Evolutionary conservation across 1,284 basidiomycete genomes (phyloP), one percentile per base, ranked within the genome.

Genomic region (Ganoderma sp.): DNA sequence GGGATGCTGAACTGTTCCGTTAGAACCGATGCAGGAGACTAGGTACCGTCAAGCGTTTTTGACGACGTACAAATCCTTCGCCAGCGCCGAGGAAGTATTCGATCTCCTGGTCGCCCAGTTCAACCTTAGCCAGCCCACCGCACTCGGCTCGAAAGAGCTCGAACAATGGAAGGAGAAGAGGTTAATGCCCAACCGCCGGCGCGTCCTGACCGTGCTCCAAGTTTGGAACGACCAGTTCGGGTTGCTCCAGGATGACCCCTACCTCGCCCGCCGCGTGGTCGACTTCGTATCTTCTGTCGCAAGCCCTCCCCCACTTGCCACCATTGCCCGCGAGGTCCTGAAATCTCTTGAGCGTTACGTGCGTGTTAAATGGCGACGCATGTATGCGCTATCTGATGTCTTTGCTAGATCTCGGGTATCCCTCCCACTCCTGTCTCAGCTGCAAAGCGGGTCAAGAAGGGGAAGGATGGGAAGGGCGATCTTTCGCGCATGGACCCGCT

Each of bases 11-110:
- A 17, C 7, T 32, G 14, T 28, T 15, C 12, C 15, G 37, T 32
- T 19, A 85, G 86, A 81, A 73, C 74, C 81, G 60, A 78, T 81
- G 2, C 83, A 84, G 69, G 84, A 86, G 65, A 81, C 79, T 1
- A 78, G 80, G 9, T 94, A 88, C 77, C 85, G 88, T 57, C 85
- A 87, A 32, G 84, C 87, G 8, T 95, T 95, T 79, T 81, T 96
- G 56, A 89, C 87, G 81, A 95, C 94, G 12, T 94, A 92, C 80
- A 86, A 88, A 42, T 92, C 92, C 0, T 94, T 95, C 76, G 90
- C 88, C 41, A 88, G 87, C 7, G 84, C 93, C 2, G 85, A 89
- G 63, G 82, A 84, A 54, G 79, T 95, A 12, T 89, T 94, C 72
- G 87, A 91, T 41, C 80, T 89, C 63, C 84, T 95, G 32, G 81